phyloP scores from a whole-genome alignment of 306 rosid species.

The Quercus gilva region DNA sequence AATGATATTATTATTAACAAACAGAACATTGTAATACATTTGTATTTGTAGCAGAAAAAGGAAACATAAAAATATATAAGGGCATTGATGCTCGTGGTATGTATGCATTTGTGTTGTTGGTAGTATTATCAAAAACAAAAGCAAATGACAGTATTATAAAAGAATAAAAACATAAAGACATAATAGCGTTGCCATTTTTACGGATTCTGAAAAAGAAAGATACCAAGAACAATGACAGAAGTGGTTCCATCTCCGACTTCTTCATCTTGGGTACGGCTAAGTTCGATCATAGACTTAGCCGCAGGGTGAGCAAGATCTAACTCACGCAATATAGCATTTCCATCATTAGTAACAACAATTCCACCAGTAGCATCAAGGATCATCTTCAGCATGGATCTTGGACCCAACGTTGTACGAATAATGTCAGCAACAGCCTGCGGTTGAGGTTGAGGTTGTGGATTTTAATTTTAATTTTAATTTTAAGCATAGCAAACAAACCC shows the following conservation, averaged over 20 bases:
- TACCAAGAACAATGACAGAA: constrained; percentile 95
- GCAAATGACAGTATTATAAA: too few relatives aligned
- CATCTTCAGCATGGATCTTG: constrained; percentile 97
- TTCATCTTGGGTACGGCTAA: constrained; percentile 96
- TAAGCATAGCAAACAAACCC: too few relatives aligned
- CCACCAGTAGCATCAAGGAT: constrained; percentile 83
- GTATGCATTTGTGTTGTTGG: too few relatives aligned
- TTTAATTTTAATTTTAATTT: too few relatives aligned
- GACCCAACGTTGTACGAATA: constrained; percentile 90
- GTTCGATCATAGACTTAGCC: constrained; percentile 98
- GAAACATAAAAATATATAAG: too few relatives aligned
- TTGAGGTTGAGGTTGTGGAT: too few relatives aligned
- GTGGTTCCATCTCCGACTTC: constrained; percentile 99
- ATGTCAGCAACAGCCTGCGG: constrained; percentile 90
- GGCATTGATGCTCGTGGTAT: too few relatives aligned
- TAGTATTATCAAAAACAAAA: too few relatives aligned
- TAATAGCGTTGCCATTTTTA: too few relatives aligned
- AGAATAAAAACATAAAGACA: too few relatives aligned
- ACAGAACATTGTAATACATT: too few relatives aligned
- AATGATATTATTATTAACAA: neutral
- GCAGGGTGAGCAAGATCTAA: constrained; percentile 97
- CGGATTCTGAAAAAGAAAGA: neutral
- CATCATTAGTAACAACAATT: constrained; percentile 97
- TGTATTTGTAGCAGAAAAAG: too few relatives aligned
- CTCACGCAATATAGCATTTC: constrained; percentile 94